Evolutionary conservation across 345 rosid species (phyloP).

Genomic region (Eucalyptus urophylla): DNA sequence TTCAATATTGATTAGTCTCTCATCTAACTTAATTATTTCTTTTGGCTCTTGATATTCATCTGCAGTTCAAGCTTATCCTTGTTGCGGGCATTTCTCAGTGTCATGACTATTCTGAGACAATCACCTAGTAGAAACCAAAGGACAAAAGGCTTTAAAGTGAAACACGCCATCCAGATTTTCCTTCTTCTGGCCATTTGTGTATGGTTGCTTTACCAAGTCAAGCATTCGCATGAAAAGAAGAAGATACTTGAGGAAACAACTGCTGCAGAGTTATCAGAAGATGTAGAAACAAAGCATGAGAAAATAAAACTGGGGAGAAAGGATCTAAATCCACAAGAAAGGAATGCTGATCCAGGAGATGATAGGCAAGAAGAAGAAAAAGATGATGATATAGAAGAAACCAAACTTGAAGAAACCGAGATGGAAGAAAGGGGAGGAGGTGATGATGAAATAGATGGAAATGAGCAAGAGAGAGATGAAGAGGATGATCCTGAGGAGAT

Average conservation of each 20-base stretch:
- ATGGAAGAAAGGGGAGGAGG: slow-evolving; percentile 21
- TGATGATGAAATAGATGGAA: slow-evolving; percentile 37
- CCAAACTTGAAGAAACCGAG: slow-evolving; percentile 7
- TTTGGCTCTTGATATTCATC: not conserved
- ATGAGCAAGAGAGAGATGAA: slow-evolving; percentile 25
- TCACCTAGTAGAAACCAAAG: slow-evolving; percentile 28
- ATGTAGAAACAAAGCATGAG: not conserved
- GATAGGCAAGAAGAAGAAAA: slow-evolving; percentile 4
- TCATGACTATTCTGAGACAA: slow-evolving; percentile 17
- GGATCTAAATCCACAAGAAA: slow-evolving; percentile 8
- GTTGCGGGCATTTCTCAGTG: not conserved
- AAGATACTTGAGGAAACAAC: not conserved
- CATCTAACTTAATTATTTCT: not conserved
- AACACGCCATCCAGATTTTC: slow-evolving; percentile 38
- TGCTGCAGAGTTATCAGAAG: not conserved
- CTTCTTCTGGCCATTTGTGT: slow-evolving; percentile 29
- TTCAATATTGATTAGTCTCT: not conserved
- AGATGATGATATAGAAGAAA: slow-evolving; percentile 13
- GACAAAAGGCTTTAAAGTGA: slow-evolving; percentile 50
- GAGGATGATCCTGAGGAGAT: slow-evolving; percentile 38
- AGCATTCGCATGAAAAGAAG: slow-evolving; percentile 11
- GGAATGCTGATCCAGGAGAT: not conserved
- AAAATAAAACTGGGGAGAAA: slow-evolving; percentile 40
- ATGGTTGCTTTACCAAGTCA: slow-evolving; percentile 53
- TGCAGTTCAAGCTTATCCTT: not conserved